Conservation (phyloP, 1,284 basidiomycete genomes). For the Ganoderma lingzhi region DNA sequence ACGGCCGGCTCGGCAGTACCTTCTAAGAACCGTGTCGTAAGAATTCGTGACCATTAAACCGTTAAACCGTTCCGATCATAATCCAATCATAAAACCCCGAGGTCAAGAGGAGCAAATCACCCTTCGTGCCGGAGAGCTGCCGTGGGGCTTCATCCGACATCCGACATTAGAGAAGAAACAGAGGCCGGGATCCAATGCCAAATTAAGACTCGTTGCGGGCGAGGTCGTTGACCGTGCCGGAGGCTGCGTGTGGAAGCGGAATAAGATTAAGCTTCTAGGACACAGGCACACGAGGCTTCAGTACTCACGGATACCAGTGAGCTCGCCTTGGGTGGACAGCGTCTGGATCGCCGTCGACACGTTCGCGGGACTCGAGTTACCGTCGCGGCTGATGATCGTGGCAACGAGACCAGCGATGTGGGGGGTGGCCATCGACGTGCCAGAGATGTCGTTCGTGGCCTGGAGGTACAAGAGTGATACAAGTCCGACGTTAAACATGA, state of each 20-base stretch:
- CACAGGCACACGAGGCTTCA: too few species aligned
- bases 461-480: not conserved
- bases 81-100: constrained; percentile 4
- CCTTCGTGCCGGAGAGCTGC: not conserved
- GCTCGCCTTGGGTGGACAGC: constrained; percentile 36
- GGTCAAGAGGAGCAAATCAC: not conserved
- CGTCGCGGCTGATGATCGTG: constrained; percentile 42
- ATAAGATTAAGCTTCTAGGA: not conserved
- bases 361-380: constrained; percentile 41
- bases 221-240: constrained; percentile 38
- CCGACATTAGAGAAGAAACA: not conserved
- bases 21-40: constrained; percentile 1
- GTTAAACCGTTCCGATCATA: not conserved
- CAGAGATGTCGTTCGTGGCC: constrained; percentile 42
- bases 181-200: not conserved
- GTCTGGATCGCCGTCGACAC: constrained; percentile 37
- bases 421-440: constrained; percentile 46
- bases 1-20: not conserved
- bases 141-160: constrained; percentile 1
- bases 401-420: constrained; percentile 47
- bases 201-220: constrained; percentile 33
- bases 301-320: constrained; percentile 40
- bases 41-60: not conserved
- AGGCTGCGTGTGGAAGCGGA: constrained; percentile 22
- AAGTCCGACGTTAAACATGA: not conserved